Conservation (phyloP, 176 grass and related monocot species). For the Otatea glauca region DNA sequence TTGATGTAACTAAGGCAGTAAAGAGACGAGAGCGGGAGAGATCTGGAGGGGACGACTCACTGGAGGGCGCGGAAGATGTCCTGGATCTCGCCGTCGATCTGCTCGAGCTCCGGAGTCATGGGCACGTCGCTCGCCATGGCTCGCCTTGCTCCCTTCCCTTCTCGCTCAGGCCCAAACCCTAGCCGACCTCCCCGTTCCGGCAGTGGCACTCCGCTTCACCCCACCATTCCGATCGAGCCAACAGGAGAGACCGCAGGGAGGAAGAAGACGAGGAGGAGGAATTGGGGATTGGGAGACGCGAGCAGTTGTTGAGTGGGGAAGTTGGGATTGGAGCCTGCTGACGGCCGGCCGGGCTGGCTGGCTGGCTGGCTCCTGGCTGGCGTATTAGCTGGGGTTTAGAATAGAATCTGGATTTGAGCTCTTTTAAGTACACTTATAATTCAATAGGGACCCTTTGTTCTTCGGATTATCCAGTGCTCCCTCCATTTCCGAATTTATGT, state of each 20-base stretch:
- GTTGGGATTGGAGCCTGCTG: background rate
- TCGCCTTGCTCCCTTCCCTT: background rate
- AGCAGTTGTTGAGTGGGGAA: background rate
- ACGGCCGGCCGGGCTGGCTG: too few species aligned
- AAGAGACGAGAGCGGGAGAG: background rate
- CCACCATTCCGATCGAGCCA: conserved; percentile 18
- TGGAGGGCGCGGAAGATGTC: conserved; percentile 95
- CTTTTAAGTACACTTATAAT: too few species aligned
- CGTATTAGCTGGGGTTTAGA: conserved; percentile 59
- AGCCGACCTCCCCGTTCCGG: background rate
- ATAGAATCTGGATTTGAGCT: conserved; percentile 23
- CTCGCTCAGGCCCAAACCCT: background rate
- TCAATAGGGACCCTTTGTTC: too few species aligned
- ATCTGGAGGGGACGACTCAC: conserved; percentile 44
- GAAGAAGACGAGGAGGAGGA: background rate
- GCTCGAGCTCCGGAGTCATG: conserved; percentile 88
- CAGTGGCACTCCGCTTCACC: conserved; percentile 6
- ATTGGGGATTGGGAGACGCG: background rate
- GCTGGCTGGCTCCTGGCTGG: conserved; percentile 20
- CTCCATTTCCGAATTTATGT: too few species aligned
- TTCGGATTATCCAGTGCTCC: too few species aligned
- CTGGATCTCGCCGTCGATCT: conserved; percentile 94
- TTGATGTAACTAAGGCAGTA: background rate
- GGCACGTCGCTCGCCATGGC: conserved; percentile 74
- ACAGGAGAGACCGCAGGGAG: background rate